Percentiles rank a stretch among this genome's conserved stretches.
Conservation (phyloP, 140 eudicot species). For the Anethum foeniculum region DNA sequence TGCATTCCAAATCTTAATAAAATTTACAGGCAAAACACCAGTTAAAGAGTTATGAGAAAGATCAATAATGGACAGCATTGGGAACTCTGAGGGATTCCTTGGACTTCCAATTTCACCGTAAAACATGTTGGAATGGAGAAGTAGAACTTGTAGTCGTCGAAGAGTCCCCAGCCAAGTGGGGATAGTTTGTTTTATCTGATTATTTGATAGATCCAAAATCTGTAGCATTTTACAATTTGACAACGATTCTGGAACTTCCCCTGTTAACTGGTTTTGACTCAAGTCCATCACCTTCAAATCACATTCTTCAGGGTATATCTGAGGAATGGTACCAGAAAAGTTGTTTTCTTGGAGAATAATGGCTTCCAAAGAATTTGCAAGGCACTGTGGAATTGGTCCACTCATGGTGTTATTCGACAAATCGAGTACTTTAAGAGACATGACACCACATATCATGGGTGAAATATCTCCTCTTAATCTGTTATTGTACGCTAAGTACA, state of each 20-base stretch:
- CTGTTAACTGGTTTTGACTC: constrained; percentile 26
- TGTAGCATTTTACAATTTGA: constrained; percentile 25
- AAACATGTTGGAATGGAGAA: constrained; percentile 30
- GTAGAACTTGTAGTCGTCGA: constrained; percentile 26
- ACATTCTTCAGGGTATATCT: constrained; percentile 12
- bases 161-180: constrained; percentile 25
- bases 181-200: constrained; percentile 20
- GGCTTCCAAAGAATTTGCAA: constrained; percentile 14
- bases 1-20: constrained; percentile 11
- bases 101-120: constrained; percentile 16
- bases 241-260: constrained; percentile 25
- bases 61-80: constrained; percentile 27
- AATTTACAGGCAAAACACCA: background rate
- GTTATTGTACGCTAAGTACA: constrained; percentile 14
- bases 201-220: constrained; percentile 29
- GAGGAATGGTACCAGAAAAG: constrained; percentile 25
- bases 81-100: background rate
- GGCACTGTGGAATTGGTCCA: constrained; percentile 35
- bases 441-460: constrained; percentile 12
- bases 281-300: constrained; percentile 26
- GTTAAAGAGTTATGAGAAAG: constrained; percentile 13
- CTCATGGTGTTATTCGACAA: constrained; percentile 29
- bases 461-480: constrained; percentile 24
- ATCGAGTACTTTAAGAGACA: constrained; percentile 21
- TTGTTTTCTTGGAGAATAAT: constrained; percentile 19